These are phyloP conservation scores for Olyra latifolia DNA, from an alignment of 176 grass and related monocot species.

Conservation along the genomic window DNA sequence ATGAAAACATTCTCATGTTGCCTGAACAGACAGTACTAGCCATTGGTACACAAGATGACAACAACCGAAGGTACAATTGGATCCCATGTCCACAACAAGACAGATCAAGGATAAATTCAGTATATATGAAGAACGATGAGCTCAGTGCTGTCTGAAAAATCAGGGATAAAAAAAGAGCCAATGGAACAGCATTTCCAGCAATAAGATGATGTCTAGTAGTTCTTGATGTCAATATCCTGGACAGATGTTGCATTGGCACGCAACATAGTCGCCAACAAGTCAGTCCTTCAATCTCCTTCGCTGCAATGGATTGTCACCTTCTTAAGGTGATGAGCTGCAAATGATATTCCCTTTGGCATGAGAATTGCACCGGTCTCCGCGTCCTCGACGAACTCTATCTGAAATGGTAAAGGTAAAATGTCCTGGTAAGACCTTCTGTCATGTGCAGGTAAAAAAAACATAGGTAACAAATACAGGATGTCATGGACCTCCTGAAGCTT, in stretches of 20 bases:
- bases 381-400: neutral
- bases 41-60: neutral
- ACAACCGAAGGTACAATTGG: neutral
- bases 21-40: no score
- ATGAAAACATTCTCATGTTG: neutral
- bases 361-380: neutral
- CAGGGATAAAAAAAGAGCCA: neutral
- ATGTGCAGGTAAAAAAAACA: neutral
- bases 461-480: neutral
- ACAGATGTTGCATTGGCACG: neutral
- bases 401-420: neutral
- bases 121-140: neutral
- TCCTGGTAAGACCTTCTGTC: neutral
- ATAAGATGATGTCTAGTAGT: neutral
- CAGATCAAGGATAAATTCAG: neutral
- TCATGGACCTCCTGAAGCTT: neutral
- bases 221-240: neutral
- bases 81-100: neutral
- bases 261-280: neutral
- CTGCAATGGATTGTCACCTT: neutral
- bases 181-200: no score
- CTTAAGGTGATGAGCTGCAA: neutral
- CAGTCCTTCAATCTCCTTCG: neutral
- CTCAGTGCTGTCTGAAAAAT: neutral
- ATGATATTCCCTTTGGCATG: neutral